A percentile compares a stretch with the other conserved stretches of the same genome.
phyloP scores from a whole-genome alignment of 140 eudicot genomes.

The Flaveria floridana region DNA sequence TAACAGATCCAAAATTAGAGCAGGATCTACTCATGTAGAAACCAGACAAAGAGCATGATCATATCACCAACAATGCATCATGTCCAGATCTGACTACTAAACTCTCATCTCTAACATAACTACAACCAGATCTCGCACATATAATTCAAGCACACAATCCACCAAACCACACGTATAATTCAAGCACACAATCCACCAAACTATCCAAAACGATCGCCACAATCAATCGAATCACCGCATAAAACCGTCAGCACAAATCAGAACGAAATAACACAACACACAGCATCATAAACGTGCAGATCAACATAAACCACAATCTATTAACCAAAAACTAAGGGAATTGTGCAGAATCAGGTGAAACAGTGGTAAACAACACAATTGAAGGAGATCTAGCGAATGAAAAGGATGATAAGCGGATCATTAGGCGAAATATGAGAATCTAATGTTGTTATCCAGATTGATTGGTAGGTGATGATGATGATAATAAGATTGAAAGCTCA shows the following conservation, averaged over 20 bases:
- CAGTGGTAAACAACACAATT: not conserved
- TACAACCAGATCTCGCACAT: conserved; percentile 11
- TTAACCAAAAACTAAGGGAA: conserved; percentile 1
- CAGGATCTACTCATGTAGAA: conserved; percentile 1
- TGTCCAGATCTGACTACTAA: conserved; percentile 21
- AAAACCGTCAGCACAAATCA: not conserved
- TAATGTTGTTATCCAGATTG: not conserved
- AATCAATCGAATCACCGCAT: conserved; percentile 8
- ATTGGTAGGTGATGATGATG: not conserved
- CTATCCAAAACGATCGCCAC: not conserved
- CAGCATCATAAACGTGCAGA: conserved; percentile 8
- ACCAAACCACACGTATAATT: conserved; percentile 8
- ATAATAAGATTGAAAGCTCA: conserved; percentile 16
- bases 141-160: no score
- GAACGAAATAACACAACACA: not conserved
- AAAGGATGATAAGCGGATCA: not conserved
- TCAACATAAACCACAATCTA: conserved; percentile 14
- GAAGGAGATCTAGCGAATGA: conserved; percentile 30
- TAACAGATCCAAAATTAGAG: conserved; percentile 4
- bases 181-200: conserved; percentile 9
- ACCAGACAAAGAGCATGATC: not conserved
- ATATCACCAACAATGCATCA: conserved; percentile 28
- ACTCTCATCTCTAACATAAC: not conserved
- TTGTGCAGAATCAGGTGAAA: not conserved
- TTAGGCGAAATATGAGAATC: not conserved